phyloP scores from a whole-genome alignment of 305 asterid species.

The Fraxinus paxiana region DNA sequence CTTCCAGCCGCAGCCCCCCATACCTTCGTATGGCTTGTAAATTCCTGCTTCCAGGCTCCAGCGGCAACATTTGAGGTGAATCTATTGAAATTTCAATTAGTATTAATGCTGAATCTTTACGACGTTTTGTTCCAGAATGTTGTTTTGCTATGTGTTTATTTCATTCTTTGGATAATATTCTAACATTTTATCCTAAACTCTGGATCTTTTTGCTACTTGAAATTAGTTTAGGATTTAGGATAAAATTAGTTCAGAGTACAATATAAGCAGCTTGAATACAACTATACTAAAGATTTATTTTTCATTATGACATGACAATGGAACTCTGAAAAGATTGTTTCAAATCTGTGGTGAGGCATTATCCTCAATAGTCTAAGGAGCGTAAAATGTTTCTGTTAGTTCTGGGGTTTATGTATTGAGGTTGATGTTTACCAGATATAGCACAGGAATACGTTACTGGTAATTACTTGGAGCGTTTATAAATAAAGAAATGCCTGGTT shows the following conservation, averaged over 20 bases:
- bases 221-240: not conserved
- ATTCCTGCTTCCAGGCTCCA: not conserved
- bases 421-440: not conserved
- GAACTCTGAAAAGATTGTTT: not conserved
- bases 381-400: not conserved
- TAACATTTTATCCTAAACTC: not conserved
- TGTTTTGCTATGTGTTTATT: not conserved
- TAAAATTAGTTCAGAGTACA: not conserved
- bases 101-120: not conserved
- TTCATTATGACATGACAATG: not conserved
- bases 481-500: not conserved
- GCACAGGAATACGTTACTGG: not conserved
- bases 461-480: not conserved
- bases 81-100: not conserved
- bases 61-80: not conserved
- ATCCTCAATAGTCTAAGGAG: not conserved
- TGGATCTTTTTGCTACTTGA: not conserved
- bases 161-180: not conserved
- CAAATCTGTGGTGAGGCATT: not conserved
- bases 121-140: not conserved
- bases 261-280: not conserved
- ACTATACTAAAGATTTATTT: not conserved
- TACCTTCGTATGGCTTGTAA: not conserved
- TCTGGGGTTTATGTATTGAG: not conserved
- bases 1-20: not conserved